Percentiles rank a stretch among this genome's conserved stretches.
Conservation (phyloP, 1,284 basidiomycete species). For the Apiotrichum akiyoshidainum region DNA sequence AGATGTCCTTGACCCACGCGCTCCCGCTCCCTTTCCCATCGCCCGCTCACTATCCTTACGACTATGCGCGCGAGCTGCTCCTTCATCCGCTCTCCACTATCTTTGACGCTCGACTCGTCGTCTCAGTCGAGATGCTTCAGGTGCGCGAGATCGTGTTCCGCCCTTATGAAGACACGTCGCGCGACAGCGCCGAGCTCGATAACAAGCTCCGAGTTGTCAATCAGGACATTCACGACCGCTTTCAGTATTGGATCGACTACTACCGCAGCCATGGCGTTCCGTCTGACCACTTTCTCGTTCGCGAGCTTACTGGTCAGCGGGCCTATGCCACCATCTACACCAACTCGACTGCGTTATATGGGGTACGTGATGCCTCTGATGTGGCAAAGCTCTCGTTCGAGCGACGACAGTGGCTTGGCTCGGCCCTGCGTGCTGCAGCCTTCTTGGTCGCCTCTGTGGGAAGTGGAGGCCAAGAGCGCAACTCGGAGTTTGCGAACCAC, state of each 20-base stretch:
- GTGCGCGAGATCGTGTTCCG: conserved; percentile 4
- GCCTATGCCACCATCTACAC: conserved; percentile 9
- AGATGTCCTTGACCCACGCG: conserved; percentile 29
- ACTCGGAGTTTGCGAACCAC: conserved; percentile 15
- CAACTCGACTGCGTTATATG: conserved; percentile 7
- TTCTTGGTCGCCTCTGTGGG: conserved; percentile 12
- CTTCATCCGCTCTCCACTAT: conserved; percentile 25
- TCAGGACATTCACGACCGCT: conserved; percentile 1
- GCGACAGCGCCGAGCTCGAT: conserved; percentile 1
- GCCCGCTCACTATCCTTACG: conserved; percentile 12
- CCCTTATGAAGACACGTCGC: background rate
- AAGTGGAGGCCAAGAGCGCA: conserved; percentile 3
- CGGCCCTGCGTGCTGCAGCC: conserved; percentile 10
- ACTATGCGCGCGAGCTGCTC: conserved; percentile 24
- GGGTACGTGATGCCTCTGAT: conserved; percentile 7
- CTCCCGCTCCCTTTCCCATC: conserved; percentile 14
- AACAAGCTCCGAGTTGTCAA: conserved; percentile 7
- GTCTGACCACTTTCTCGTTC: conserved; percentile 17
- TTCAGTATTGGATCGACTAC: conserved; percentile 15
- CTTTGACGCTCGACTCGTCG: conserved; percentile 27
- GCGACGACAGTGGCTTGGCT: conserved; percentile 10
- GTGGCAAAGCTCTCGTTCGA: conserved; percentile 5
- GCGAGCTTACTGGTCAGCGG: conserved; percentile 12
- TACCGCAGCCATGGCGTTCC: conserved; percentile 10
- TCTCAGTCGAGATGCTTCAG: conserved; percentile 24